Base-by-base conservation (phyloP, 805 yeast species). In the Metschnikowia similis region DNA sequence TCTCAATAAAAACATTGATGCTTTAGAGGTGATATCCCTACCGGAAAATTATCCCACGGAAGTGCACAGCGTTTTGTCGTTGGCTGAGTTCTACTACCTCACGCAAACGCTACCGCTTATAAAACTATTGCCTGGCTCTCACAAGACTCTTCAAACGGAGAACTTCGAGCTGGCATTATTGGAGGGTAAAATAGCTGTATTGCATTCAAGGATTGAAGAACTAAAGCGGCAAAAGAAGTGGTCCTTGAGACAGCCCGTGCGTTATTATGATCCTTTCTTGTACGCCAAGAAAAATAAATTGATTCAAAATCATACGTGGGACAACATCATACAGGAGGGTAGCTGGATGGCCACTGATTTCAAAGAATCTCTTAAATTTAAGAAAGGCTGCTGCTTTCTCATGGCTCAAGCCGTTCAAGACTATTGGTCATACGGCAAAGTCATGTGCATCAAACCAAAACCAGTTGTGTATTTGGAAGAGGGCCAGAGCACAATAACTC, bases 161-260 rank as follows among this genome's bases (percentile, higher is more conserved):
- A 82, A 87, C 49, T 94, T 82, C 67, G 96, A 89, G 61, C 80
- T 86, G 59, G 88, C 96, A 0, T 71, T 91, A 32, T 79, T 89
- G 11, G 99, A 94, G 63, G 96, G 97, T 3, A 87, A 91, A 63
- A 83, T 92, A 2, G 88, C 96, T 0, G 97, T 90, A 9, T 82
- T 89, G 16, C 87, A 89, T 59, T 86, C 95, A 1, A 76, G 98
- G 53, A 91, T 94, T 42, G 98, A 92, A 62, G 98, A 92, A 64
- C 74, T 94, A 54, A 89, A 89, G 64, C 75, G 96, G 42, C 85
- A 85, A 50, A 87, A 88, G 2, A 83, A 87, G 59, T 94, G 99
- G 98, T 85, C 96, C 21, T 71, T 94, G 47, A 76, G 96, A 47
- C 99, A 94, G 64, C 96, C 96, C 0, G 73, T 78, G 47, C 77